These are phyloP conservation scores for Russula sp. DNA, from an alignment of 768 basidiomycete species.

Conservation along the genomic window DNA sequence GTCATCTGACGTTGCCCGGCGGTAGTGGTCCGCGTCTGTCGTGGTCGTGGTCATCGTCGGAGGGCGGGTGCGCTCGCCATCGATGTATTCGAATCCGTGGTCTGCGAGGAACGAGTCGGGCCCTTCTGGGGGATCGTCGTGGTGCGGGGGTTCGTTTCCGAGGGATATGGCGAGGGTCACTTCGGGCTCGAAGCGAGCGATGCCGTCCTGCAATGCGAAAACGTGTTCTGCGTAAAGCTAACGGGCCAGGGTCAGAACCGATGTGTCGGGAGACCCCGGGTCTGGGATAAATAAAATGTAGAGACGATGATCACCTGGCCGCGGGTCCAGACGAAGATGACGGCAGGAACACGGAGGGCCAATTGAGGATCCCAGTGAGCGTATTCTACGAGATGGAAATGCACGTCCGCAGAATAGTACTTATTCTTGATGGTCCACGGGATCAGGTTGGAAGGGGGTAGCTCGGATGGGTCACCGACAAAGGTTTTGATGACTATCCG, in stretches of 20 bases:
- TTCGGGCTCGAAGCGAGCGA: slow-evolving; percentile 55
- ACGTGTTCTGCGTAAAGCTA: slow-evolving; percentile 59
- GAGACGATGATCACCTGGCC: slow-evolving; percentile 47
- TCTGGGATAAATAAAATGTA: neutral
- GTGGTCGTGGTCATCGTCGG: neutral
- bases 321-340: slow-evolving; percentile 64
- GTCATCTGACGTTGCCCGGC: neutral
- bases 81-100: slow-evolving; percentile 73
- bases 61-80: slow-evolving; percentile 37
- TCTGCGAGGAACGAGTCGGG: slow-evolving; percentile 62
- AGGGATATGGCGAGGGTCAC: slow-evolving; percentile 66
- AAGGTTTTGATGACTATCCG: slow-evolving; percentile 29
- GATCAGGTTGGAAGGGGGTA: slow-evolving; percentile 28
- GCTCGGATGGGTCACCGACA: slow-evolving; percentile 10
- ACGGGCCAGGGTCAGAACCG: slow-evolving; percentile 8
- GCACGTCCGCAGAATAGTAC: slow-evolving; percentile 75
- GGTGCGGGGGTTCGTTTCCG: slow-evolving; percentile 26
- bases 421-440: slow-evolving; percentile 77
- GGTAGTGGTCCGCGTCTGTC: neutral
- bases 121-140: slow-evolving; percentile 34
- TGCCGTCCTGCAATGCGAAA: slow-evolving; percentile 41
- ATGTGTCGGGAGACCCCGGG: neutral
- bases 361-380: slow-evolving; percentile 39
- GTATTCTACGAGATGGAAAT: slow-evolving; percentile 51
- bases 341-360: slow-evolving; percentile 52